Evolutionary conservation across 2,329 filamentous ascomycete species (phyloP).

Genomic region (Rutstroemia sp.): DNA sequence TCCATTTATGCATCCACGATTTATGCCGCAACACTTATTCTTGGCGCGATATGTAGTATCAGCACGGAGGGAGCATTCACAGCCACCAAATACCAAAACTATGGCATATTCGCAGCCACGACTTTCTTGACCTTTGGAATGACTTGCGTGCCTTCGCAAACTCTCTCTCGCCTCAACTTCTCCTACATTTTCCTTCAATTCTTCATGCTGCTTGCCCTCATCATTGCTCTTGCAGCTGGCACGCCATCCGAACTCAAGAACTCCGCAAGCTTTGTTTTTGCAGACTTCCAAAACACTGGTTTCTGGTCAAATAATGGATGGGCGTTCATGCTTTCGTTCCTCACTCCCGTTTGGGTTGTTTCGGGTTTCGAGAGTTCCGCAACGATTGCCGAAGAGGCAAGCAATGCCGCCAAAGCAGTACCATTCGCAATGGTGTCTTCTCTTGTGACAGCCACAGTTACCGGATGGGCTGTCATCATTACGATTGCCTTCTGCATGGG

Average conservation of each 20-base stretch:
- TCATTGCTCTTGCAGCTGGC: slow-evolving; percentile 25
- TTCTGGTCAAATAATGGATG: slow-evolving; percentile 28
- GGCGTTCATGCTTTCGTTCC: slow-evolving; percentile 28
- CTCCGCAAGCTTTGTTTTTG: slow-evolving; percentile 24
- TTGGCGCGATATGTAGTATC: slow-evolving; percentile 25
- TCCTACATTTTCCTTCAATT: slow-evolving; percentile 28
- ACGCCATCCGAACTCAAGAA: slow-evolving; percentile 25
- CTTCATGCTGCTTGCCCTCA: slow-evolving; percentile 25
- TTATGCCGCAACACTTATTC: slow-evolving; percentile 28
- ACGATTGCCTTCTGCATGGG: slow-evolving; percentile 51
- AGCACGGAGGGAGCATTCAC: slow-evolving; percentile 19
- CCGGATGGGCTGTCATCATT: slow-evolving; percentile 50
- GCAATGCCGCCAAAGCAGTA: slow-evolving; percentile 27
- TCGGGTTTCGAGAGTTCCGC: slow-evolving; percentile 27
- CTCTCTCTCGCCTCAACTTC: slow-evolving; percentile 25
- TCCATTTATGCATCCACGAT: slow-evolving; percentile 30
- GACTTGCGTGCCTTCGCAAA: slow-evolving; percentile 26
- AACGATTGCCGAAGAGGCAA: slow-evolving; percentile 29
- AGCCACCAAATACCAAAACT: slow-evolving; percentile 27
- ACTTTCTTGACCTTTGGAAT: slow-evolving; percentile 26
- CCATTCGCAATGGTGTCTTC: slow-evolving; percentile 29
- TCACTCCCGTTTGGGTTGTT: slow-evolving; percentile 30
- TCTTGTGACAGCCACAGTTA: slow-evolving; percentile 28
- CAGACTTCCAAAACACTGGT: slow-evolving; percentile 26
- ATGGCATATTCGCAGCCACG: slow-evolving; percentile 28